phyloP scores from a whole-genome alignment of 2,329 filamentous ascomycete genomes.

The Penicillium sp. region DNA sequence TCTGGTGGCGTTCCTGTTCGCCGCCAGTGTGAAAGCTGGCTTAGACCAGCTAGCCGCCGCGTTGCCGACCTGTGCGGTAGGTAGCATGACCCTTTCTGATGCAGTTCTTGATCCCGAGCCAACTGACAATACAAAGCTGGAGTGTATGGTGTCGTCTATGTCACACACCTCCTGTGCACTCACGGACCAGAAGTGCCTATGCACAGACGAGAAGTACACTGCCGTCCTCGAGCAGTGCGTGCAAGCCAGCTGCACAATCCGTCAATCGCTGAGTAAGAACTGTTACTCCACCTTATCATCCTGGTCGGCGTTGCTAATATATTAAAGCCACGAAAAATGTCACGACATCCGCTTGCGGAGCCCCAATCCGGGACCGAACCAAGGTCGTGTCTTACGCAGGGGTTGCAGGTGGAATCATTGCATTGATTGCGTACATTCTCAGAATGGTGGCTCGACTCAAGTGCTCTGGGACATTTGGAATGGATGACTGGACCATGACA shows the following conservation, averaged over 20 bases:
- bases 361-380: conserved; percentile 40
- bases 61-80: conserved; percentile 29
- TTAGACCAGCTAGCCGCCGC: conserved; percentile 16
- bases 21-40: conserved; percentile 11
- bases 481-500: conserved; percentile 45
- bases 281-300: background rate
- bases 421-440: conserved; percentile 36
- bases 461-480: conserved; percentile 38
- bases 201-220: conserved; percentile 38
- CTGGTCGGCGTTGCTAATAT: conserved; percentile 11
- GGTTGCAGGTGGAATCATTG: conserved; percentile 37
- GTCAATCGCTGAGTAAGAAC: conserved; percentile 38
- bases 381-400: conserved; percentile 35
- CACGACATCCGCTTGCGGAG: conserved; percentile 43
- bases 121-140: conserved; percentile 21
- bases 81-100: background rate
- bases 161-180: conserved; percentile 40
- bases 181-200: conserved; percentile 45
- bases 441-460: conserved; percentile 43
- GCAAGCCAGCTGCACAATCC: conserved; percentile 37
- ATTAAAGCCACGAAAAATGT: conserved; percentile 45
- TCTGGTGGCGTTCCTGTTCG: conserved; percentile 11
- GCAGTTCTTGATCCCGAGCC: background rate
- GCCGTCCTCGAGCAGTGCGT: conserved; percentile 39
- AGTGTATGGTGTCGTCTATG: conserved; percentile 28